phyloP scores from a whole-genome alignment of 441 rosid genomes.

The Melastoma candidum region DNA sequence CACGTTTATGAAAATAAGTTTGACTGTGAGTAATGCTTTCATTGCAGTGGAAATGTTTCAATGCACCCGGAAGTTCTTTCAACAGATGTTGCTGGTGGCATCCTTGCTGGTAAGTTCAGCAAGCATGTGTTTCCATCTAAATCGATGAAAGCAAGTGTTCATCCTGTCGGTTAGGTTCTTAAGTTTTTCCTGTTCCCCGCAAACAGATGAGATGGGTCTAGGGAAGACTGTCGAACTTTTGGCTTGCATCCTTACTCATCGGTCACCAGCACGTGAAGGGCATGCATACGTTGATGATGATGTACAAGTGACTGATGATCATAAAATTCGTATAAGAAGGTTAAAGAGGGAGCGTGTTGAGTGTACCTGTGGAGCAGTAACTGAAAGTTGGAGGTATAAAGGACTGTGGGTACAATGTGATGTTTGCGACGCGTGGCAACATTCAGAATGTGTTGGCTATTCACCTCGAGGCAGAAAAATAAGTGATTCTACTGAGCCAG shows the following conservation, averaged over 20 bases:
- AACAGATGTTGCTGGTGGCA: slow-evolving; percentile 66
- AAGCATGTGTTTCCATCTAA: not conserved
- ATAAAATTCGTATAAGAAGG: slow-evolving; percentile 40
- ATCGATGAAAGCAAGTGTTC: too few relatives aligned
- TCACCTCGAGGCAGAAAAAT: slow-evolving; percentile 44
- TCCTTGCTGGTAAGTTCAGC: slow-evolving; percentile 74
- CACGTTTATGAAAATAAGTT: not conserved
- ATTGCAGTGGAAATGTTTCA: slow-evolving; percentile 72
- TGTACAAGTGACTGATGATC: slow-evolving; percentile 26
- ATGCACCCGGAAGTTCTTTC: slow-evolving; percentile 42
- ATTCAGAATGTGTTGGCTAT: slow-evolving; percentile 95
- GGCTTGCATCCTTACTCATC: slow-evolving; percentile 81
- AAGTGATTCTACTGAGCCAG: slow-evolving; percentile 32
- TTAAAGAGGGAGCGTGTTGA: slow-evolving; percentile 86
- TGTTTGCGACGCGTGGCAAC: slow-evolving; percentile 99
- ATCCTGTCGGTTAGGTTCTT: too few relatives aligned
- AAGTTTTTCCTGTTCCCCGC: not conserved
- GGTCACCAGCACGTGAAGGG: slow-evolving; percentile 41
- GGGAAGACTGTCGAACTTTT: slow-evolving; percentile 97
- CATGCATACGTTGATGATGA: slow-evolving; percentile 16
- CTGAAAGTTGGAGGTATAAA: slow-evolving; percentile 61
- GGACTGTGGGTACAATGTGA: slow-evolving; percentile 99
- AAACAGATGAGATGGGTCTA: slow-evolving; percentile 97
- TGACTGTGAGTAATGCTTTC: not conserved
- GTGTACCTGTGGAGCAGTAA: slow-evolving; percentile 96